Percentiles rank a stretch among this genome's conserved stretches.
These are phyloP conservation scores for Tetrahymena elliotti DNA, from an alignment of 73 alveolate species.

Conservation along the genomic window DNA sequence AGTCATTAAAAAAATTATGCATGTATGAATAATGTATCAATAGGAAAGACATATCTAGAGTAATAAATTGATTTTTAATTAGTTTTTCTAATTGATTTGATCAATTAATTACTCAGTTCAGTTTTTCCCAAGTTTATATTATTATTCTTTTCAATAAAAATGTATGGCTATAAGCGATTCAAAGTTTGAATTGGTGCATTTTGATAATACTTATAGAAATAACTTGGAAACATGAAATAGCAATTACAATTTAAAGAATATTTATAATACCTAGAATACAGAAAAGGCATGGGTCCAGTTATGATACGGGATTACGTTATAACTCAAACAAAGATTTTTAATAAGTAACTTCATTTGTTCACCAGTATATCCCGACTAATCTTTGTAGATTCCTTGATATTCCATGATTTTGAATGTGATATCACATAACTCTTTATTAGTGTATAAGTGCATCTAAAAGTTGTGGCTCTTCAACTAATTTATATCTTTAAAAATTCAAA, in stretches of 20 bases:
- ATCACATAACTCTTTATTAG: background rate
- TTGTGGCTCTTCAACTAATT: background rate
- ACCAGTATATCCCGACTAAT: background rate
- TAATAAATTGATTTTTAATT: too few relatives aligned
- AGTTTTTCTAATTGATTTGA: too few relatives aligned
- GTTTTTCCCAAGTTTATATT: too few relatives aligned
- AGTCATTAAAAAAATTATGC: background rate
- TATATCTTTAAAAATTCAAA: background rate
- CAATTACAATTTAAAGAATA: too few relatives aligned
- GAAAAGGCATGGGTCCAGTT: conserved; percentile 30
- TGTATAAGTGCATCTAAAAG: background rate
- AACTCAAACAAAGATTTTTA: background rate
- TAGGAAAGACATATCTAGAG: too few relatives aligned
- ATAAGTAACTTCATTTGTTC: background rate
- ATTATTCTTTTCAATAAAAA: too few relatives aligned
- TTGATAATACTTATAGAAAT: too few relatives aligned
- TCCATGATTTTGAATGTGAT: background rate
- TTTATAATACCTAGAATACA: background rate
- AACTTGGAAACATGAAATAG: too few relatives aligned
- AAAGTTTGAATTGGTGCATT: too few relatives aligned
- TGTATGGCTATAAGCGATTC: too few relatives aligned
- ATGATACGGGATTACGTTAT: conserved; percentile 25
- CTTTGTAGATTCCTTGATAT: background rate
- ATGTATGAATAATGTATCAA: too few relatives aligned
- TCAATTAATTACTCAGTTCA: too few relatives aligned